These are phyloP conservation scores for Exidia glandulosa DNA, from an alignment of 768 basidiomycete genomes.

Conservation along the genomic window DNA sequence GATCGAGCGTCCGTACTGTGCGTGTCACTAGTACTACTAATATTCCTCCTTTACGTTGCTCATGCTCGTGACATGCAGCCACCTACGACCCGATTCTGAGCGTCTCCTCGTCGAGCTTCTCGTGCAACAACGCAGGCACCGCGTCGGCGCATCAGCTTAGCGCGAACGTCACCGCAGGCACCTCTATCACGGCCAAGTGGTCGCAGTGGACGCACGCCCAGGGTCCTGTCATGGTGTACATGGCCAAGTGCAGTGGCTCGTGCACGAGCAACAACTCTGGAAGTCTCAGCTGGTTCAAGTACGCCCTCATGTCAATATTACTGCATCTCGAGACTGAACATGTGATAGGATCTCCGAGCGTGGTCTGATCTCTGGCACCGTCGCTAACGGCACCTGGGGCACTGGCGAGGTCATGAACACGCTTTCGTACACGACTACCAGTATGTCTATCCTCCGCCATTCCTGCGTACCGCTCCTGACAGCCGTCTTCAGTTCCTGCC, in stretches of 20 bases:
- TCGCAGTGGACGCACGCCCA: constrained; percentile 25
- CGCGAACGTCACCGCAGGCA: constrained; percentile 28
- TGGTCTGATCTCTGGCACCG: constrained; percentile 25
- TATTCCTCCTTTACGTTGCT: background rate
- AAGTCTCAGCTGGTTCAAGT: constrained; percentile 20
- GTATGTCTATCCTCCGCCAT: no score
- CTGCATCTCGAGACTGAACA: background rate
- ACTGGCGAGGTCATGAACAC: constrained; percentile 23
- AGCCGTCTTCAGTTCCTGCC: constrained; percentile 19
- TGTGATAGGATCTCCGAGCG: constrained; percentile 16
- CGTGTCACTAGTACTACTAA: no score
- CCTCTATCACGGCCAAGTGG: constrained; percentile 28
- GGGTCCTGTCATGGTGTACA: constrained; percentile 26
- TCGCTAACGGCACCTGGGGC: constrained; percentile 27
- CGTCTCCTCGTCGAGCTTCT: constrained; percentile 16
- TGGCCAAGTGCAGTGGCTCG: constrained; percentile 26
- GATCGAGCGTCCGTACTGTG: constrained; percentile 20
- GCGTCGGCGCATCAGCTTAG: constrained; percentile 20
- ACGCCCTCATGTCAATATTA: background rate
- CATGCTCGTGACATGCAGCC: background rate
- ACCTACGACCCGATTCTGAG: constrained; percentile 24
- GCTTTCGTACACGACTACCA: background rate
- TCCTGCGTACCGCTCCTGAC: constrained; percentile 25
- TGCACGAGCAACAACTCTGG: constrained; percentile 26
- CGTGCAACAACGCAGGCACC: constrained; percentile 28